Conservation (phyloP, 106 monocot genomes). For the Allium cepa region DNA sequence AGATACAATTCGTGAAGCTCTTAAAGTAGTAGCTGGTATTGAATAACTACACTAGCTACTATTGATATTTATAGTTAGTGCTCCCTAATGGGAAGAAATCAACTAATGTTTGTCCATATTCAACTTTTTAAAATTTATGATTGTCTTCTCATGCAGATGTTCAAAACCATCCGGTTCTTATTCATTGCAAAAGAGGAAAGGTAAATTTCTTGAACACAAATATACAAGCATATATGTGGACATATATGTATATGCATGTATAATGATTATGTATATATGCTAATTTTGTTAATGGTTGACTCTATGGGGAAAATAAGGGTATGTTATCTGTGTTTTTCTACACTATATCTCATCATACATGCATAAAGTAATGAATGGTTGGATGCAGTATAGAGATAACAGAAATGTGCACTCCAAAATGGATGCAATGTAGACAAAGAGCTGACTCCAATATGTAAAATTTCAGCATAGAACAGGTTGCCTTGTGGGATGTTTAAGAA, state of each 20-base stretch:
- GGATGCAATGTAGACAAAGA: not conserved
- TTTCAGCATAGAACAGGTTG: constrained; percentile 85
- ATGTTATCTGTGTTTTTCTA: not conserved
- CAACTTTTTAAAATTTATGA: not conserved
- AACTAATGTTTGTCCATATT: not conserved
- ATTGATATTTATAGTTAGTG: not conserved
- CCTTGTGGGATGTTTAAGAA: constrained; percentile 75
- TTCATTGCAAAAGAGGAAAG: constrained; percentile 90
- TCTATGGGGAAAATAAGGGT: no score
- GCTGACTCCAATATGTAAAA: not conserved
- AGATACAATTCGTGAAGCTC: constrained; percentile 44
- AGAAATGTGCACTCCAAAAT: no score
- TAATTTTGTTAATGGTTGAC: no score
- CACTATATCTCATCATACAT: not conserved
- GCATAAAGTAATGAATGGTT: no score
- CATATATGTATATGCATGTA: no score
- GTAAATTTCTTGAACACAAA: constrained; percentile 13
- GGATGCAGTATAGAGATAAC: no score
- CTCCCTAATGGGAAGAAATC: not conserved
- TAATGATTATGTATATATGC: no score
- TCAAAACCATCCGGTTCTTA: constrained; percentile 65
- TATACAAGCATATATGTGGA: not conserved
- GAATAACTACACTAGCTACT: not conserved
- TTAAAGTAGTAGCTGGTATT: constrained; percentile 41
- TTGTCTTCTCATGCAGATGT: constrained; percentile 37